Evolutionary conservation across 2,329 filamentous ascomycete genomes (phyloP).

Genomic region (Microcyclosporella mali): DNA sequence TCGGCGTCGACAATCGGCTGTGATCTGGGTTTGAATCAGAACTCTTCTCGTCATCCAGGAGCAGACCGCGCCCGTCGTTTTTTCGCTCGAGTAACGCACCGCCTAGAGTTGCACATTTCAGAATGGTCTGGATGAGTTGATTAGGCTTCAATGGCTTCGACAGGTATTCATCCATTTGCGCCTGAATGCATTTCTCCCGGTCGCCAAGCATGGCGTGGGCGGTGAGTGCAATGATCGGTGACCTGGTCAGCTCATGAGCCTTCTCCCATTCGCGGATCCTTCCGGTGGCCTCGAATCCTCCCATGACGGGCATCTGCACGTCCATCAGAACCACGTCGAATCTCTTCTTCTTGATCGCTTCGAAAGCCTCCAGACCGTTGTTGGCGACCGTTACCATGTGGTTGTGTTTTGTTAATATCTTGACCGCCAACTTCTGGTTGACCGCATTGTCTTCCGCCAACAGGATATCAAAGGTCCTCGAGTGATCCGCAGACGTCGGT

Average conservation of each 20-base stretch:
- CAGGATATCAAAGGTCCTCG: conserved; percentile 89
- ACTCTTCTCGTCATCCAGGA: conserved; percentile 19
- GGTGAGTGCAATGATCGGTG: conserved; percentile 92
- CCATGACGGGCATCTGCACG: conserved; percentile 99
- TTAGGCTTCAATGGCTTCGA: conserved; percentile 96
- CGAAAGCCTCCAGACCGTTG: conserved; percentile 88
- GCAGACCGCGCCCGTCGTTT: conserved; percentile 34
- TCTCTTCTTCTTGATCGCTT: conserved; percentile 83
- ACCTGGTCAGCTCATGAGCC: conserved; percentile 70
- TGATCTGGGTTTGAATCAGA: conserved; percentile 23
- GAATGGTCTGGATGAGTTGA: conserved; percentile 93
- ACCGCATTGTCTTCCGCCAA: conserved; percentile 96
- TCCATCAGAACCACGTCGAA: conserved; percentile 99
- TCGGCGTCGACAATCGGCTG: conserved; percentile 22
- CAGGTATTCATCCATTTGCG: conserved; percentile 98
- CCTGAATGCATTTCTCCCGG: conserved; percentile 94
- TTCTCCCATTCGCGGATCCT: conserved; percentile 96
- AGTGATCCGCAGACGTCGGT: conserved; percentile 85
- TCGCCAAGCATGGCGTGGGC: conserved; percentile 99
- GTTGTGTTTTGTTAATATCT: conserved; percentile 96
- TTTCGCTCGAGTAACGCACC: conserved; percentile 75
- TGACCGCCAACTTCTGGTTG: conserved; percentile 91
- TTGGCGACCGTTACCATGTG: conserved; percentile 87
- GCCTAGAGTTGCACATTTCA: conserved; percentile 91
- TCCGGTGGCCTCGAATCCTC: conserved; percentile 92